Conservation (phyloP, 305 asterid genomes). For the Salvia sclarea region DNA sequence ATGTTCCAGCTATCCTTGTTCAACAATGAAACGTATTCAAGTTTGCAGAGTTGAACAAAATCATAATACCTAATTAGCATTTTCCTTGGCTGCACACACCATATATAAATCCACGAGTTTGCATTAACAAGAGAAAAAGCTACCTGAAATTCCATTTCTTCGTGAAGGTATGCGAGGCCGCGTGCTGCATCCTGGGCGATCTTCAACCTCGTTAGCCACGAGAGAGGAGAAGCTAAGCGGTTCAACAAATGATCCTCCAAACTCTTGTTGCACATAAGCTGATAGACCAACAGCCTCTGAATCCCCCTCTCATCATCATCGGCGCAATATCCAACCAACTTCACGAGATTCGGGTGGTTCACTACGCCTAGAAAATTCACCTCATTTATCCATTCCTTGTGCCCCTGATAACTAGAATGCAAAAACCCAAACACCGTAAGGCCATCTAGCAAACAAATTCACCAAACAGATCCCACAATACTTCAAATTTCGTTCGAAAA, state of each 20-base stretch:
- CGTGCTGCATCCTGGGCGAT: constrained; percentile 94
- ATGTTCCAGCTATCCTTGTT: background rate
- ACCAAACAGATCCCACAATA: background rate
- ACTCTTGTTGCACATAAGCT: constrained; percentile 84
- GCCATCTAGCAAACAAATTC: constrained; percentile 12
- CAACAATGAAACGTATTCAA: too few species aligned
- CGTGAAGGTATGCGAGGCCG: constrained; percentile 87
- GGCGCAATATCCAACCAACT: constrained; percentile 86
- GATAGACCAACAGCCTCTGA: constrained; percentile 85
- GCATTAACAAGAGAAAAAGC: background rate
- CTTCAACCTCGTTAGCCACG: constrained; percentile 69
- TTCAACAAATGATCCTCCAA: constrained; percentile 79
- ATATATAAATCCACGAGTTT: background rate
- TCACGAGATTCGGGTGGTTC: constrained; percentile 85
- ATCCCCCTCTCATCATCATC: constrained; percentile 95
- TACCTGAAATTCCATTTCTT: constrained; percentile 98
- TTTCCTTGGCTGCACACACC: background rate
- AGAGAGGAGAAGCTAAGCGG: constrained; percentile 58
- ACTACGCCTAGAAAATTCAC: constrained; percentile 80
- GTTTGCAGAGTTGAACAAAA: too few species aligned
- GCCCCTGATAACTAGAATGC: constrained; percentile 96
- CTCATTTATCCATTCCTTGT: constrained; percentile 94
- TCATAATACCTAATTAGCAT: background rate
- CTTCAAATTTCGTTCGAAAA: too few species aligned
- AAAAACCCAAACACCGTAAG: constrained; percentile 44